Percentiles rank a stretch among this genome's conserved stretches.
phyloP scores from a whole-genome alignment of 441 rosid species.

The Dalechampia spathulata region DNA sequence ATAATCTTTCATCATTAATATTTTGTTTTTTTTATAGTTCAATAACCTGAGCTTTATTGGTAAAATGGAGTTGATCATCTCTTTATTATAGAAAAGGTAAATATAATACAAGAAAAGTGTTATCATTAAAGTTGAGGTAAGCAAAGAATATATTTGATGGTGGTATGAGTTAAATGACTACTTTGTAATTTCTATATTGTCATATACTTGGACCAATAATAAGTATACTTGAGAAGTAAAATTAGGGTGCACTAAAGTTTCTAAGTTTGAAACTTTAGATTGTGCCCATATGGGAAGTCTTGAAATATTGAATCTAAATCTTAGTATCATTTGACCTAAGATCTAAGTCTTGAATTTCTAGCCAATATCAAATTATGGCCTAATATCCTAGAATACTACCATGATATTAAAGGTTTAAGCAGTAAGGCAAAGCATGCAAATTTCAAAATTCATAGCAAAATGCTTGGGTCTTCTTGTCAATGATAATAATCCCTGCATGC shows the following conservation, averaged over 20 bases:
- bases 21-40: no score
- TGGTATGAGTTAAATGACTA: no score
- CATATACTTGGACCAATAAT: neutral
- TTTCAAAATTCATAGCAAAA: no score
- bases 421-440: no score
- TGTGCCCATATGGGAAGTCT: slow-evolving; percentile 92
- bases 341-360: slow-evolving; percentile 14
- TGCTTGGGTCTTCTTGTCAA: no score
- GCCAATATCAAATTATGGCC: neutral
- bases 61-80: no score
- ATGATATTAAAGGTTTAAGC: neutral
- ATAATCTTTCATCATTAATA: neutral
- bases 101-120: no score
- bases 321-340: slow-evolving; percentile 17
- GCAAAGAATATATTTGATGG: no score
- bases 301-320: slow-evolving; percentile 70
- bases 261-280: slow-evolving; percentile 40
- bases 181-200: neutral
- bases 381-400: neutral
- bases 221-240: slow-evolving; percentile 43
- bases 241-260: slow-evolving; percentile 26
- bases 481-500: no score
- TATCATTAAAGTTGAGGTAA: no score
- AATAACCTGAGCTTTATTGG: no score
- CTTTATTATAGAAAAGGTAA: no score